Evolutionary conservation across 176 grass and related monocot species (phyloP), one percentile per base, ranked within the genome.

Genomic region (Panicum miliaceum): DNA sequence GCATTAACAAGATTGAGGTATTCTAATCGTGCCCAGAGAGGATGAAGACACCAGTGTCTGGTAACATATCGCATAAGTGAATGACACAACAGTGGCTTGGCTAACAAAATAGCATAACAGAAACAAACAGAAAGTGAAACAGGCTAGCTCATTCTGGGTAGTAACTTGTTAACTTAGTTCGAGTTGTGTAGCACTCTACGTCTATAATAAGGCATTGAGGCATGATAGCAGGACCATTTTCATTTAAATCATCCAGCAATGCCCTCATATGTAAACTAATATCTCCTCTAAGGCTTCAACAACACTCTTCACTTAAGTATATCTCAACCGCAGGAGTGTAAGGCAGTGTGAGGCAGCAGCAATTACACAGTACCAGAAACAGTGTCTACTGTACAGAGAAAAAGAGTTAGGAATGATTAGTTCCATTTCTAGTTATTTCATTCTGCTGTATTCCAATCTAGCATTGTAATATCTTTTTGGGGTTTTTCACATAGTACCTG

Each of bases 1-100:
- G 5, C 12, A 18, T 53, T 78, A 37, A 84, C 7, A 71, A 64
- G 58, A 54, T 47, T n/a, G n/a, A 89, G 64, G 37, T 46, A 54
- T 35, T 85, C 18, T 26, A 22, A 15, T 70, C 34, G 11, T 51
- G 10, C 40, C 29, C 35, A 12, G 3, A 68, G 53, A 69, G 3
- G 9, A 76, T 26, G 66, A 19, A 61, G 16, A 81, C 69, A 81
- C 4, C 32, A 61, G 38, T 43, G 60, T 81, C 70, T 35, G 41
- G 43, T 50, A 53, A 7, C 34, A 52, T 63, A 27, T 35, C 20
- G 45, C 45, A 52, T 7, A 67, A 48, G 14, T 29, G 19, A 64
- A 64, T 73, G n/a, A 54, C 20, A 74, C 4, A 57, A 15, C 7
- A 37, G 56, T 9, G 5, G 38, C 65, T 19, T 43, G 65, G 65